Evolutionary conservation across 441 rosid species (phyloP).

Genomic region (Mallotus repandus): DNA sequence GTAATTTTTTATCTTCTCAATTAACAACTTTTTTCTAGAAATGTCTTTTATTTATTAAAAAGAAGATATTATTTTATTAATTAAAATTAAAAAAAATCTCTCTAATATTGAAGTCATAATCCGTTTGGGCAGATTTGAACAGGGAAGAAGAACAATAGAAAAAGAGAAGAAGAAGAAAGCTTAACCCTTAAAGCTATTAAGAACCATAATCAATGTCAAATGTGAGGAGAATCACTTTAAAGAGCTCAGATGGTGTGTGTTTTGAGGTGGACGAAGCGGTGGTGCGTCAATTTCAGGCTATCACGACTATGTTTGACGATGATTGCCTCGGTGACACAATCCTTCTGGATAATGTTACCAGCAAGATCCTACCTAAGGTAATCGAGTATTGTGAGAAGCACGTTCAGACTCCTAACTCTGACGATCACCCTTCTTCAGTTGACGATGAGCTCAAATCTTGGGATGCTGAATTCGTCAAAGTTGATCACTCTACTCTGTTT

Average conservation of each 20-base stretch:
- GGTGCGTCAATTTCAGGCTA: conserved; percentile 46
- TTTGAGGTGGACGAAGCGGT: conserved; percentile 53
- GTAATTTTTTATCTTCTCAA: too few relatives aligned
- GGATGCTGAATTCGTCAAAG: conserved; percentile 72
- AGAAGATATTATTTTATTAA: too few relatives aligned
- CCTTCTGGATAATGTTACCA: conserved; percentile 42
- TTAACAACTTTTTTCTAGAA: too few relatives aligned
- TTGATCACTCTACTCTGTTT: conserved; percentile 67
- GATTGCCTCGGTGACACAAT: conserved; percentile 41
- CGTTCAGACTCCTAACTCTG: conserved; percentile 34
- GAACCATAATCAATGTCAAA: conserved; percentile 30
- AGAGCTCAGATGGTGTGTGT: conserved; percentile 39
- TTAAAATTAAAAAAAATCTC: too few relatives aligned
- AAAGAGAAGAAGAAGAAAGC: too few relatives aligned
- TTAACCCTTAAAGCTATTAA: too few relatives aligned
- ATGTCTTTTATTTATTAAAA: too few relatives aligned
- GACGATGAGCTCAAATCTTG: conserved; percentile 52
- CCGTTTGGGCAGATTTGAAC: too few relatives aligned
- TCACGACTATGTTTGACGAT: conserved; percentile 47
- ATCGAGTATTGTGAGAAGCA: conserved; percentile 53
- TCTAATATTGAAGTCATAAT: too few relatives aligned
- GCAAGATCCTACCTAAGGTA: conserved; percentile 41
- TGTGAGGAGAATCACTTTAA: conserved; percentile 40
- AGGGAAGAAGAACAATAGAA: too few relatives aligned
- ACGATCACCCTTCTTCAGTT: conserved; percentile 31